Evolutionary conservation across 805 yeast genomes (phyloP).

Genomic region (Ascoidea rubescens): DNA sequence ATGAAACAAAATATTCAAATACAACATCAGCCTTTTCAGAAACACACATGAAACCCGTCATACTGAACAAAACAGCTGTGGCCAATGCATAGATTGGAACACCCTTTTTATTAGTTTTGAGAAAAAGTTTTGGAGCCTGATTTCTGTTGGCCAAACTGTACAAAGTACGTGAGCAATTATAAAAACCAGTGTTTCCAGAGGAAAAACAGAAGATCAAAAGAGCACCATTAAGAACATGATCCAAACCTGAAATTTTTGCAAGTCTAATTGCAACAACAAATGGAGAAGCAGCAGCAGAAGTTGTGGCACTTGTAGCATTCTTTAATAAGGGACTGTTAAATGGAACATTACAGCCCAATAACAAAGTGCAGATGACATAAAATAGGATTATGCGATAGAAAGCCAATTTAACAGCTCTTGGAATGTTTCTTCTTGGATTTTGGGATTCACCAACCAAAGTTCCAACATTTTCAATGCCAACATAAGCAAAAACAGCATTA

Average conservation of each 20-base stretch:
- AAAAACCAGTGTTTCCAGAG: constrained; percentile 20
- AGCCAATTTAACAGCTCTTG: constrained; percentile 19
- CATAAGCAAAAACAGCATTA: constrained; percentile 53
- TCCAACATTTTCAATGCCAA: constrained; percentile 59
- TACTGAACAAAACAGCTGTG: constrained; percentile 17
- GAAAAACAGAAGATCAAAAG: constrained; percentile 26
- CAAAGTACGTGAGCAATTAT: constrained; percentile 20
- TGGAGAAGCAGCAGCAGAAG: constrained; percentile 22
- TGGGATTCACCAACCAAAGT: constrained; percentile 59
- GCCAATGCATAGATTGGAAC: constrained; percentile 20
- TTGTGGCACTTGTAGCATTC: constrained; percentile 18
- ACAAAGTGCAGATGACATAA: constrained; percentile 20
- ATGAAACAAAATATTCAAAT: constrained; percentile 22
- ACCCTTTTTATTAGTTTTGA: constrained; percentile 20
- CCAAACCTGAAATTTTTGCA: constrained; percentile 22
- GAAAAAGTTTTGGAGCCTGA: constrained; percentile 24
- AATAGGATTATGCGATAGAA: constrained; percentile 18
- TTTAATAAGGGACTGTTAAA: constrained; percentile 14
- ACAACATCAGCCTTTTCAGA: constrained; percentile 17
- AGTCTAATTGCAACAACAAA: constrained; percentile 25
- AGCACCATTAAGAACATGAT: constrained; percentile 24
- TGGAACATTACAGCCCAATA: constrained; percentile 21
- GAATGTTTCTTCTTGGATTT: constrained; percentile 21
- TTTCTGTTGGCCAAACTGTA: constrained; percentile 24
- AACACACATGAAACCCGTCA: constrained; percentile 23